Base-by-base conservation (phyloP, 2,329 filamentous ascomycete species). In the Albophoma yamanashiensis region DNA sequence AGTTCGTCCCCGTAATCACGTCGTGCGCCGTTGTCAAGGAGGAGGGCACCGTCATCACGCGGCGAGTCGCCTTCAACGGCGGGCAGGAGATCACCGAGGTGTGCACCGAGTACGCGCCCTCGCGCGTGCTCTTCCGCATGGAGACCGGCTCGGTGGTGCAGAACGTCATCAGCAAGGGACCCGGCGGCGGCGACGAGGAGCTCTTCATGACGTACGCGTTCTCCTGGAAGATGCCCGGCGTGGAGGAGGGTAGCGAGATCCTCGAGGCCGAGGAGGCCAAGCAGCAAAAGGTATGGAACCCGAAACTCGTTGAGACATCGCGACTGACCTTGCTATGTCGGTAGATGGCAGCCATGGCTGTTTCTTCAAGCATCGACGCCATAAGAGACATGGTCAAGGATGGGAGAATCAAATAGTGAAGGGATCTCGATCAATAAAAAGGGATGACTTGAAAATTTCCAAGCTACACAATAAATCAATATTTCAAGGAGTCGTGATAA, bases 171-270 rank as follows among this genome's bases (percentile, higher is more conserved):
- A 66, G 53, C 34, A 55, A 20, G 68, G 71, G 11, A 57, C 67
- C 47, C 27, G 25, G 57, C 45, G 31, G 56, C 31, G 57, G 64
- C 31, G 58, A 64, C 7, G 56, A 61, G 1, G 67, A 71, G 34
- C 55, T 73, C 39, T 69, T 64, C 55, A 61, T 74, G 64, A 74
- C 72, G 15, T 73, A 71, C 61, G 62, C 67, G 1, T 74, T 74
- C 63, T 66, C 68, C 34, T 71, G 71, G 69, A 64, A 64, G 57
- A 60, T 68, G 58, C 57, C 63, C 9, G 65, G 60, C 0, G 61
- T 69, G 2, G 63, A 58, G 55, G 60, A 58, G 55, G 68, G 66
- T 15, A 52, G 64, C 36, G 64, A 65, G 25, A 64, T 64, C 38
- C 65, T 62, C 22, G 47, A 40, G 55, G 62, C 57, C 39, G 57